Conservation (phyloP, 202 grass and related monocot species). For the Schoenoplectus triqueter region DNA sequence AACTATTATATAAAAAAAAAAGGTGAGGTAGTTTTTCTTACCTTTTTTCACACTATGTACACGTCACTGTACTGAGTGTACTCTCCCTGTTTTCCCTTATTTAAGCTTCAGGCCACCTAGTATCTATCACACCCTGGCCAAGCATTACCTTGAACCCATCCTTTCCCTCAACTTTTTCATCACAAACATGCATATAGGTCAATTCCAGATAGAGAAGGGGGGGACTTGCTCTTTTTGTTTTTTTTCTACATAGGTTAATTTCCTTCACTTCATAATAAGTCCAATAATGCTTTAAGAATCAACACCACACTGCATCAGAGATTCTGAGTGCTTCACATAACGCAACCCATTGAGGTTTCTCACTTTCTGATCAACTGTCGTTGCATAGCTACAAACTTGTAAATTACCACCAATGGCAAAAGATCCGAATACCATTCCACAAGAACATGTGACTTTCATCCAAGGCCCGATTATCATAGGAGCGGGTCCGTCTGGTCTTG, state of each 20-base stretch:
- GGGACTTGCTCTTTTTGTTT: not conserved
- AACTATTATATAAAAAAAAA: not conserved
- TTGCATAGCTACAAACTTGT: not conserved
- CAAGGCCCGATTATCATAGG: slow-evolving; percentile 86
- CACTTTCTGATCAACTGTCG: too few relatives aligned
- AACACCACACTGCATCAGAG: not conserved
- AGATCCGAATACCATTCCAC: not conserved
- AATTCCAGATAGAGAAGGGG: not conserved
- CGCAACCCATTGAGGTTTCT: too few relatives aligned
- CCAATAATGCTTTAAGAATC: not conserved
- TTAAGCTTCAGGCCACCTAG: slow-evolving; percentile 1
- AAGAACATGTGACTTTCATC: slow-evolving; percentile 13
- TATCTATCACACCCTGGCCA: not conserved
- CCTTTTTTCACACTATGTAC: not conserved
- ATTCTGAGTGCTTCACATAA: not conserved
- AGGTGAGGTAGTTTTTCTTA: not conserved
- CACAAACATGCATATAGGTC: not conserved
- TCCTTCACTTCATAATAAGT: not conserved
- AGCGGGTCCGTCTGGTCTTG: slow-evolving; percentile 82
- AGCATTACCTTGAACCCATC: not conserved
- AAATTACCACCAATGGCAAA: slow-evolving; percentile 20
- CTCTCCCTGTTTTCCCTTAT: slow-evolving; percentile 16
- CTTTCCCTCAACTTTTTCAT: not conserved
- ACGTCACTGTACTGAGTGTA: not conserved
- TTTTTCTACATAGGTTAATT: not conserved